Evolutionary conservation across 306 rosid genomes (phyloP), one percentile per base, ranked within the genome.

Genomic region (Neltuma alba): DNA sequence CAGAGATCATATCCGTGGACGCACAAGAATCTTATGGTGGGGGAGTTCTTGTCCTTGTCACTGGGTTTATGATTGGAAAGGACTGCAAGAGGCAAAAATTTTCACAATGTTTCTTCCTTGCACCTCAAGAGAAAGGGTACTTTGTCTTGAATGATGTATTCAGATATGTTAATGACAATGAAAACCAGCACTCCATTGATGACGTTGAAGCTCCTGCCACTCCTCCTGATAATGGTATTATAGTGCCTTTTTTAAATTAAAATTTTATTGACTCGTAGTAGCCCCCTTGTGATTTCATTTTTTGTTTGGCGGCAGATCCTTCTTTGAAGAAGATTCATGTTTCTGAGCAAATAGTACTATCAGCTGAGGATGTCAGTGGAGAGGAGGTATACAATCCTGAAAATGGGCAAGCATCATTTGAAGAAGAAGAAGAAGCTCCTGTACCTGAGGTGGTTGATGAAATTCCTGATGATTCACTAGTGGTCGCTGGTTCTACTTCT

Each of bases 71-170:
- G 86, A 87, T 76, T 30, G 92, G 90, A 79, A 80, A 80, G 85
- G 98, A 88, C 79, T 72, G 67, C 62, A 38, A 58, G 68, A 92
- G 83, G 81, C 76, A 79, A 73, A 92, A 89, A 63, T 94, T 94
- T 80, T 80, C 94, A 36, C 97, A 94, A 79, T 87, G 92, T 78
- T 94, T 94, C 82, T 94, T 94, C 85, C 91, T 94, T 81, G 98
- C 98, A 16, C 97, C 97, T 7, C 98, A 94, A 84, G 97, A 94
- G 75, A 89, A 87, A 77, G 98, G 98, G 47, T 94, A 89, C 85
- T 94, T 83, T 85, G 97, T 94, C 57, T 72, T 92, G 86, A 94
- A 92, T 79, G 98, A 94, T 86, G 92, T 87, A 31, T 89, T 94
- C 62, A 89, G 98, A 88, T 91, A 88, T 89, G 91, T 92, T 41